Base-by-base conservation (phyloP, 768 basidiomycete species). In the Cyclocybe cylindracea region DNA sequence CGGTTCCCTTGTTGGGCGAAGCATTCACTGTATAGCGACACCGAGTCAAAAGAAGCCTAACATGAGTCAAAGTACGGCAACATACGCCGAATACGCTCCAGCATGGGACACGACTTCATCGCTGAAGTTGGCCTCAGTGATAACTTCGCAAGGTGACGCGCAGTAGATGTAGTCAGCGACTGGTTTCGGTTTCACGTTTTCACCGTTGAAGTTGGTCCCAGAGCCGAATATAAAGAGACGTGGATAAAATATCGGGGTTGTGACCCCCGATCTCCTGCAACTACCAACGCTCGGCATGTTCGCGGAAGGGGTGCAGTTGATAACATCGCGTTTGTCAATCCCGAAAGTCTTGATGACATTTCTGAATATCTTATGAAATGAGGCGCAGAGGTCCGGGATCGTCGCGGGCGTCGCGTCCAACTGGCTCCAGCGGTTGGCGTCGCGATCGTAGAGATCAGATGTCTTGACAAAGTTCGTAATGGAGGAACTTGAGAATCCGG, bases 1-100 rank as follows among this genome's bases (percentile, higher is more conserved):
- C 64, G 60, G 39, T 61, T 61, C 10, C 54, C 50, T 38, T 63
- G 64, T 16, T 55, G 49, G 3, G 63, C 50, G 29, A 65, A 60
- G 11, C 55, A 53, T 44, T 59, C 48, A 13, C 58, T 59, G 38
- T 14, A 10, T 16, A 31, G 5, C 16, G 16, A 16, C 16, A n/a
- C 33, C 3, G 5, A 10, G 13, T 48, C n/a, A 39, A 36, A n/a
- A n/a, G 35, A n/a, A 11, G 39, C 14, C 16, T 16, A 16, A 32
- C 7, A 24, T 5, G 3, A 13, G n/a, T 5, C 13, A 45, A 31
- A 19, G 14, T 1, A 34, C 10, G 18, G 41, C 14, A 5, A 48
- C 41, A 19, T 47, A 56, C 56, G 52, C 56, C 2, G 58, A 58
- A 44, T 59, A 60, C 0, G 52, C 39, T 4, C 47, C 46, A 7